Evolutionary conservation across 371 early-diverging fungal species (phyloP), one percentile per base, ranked within the genome.

Genomic region (Mortierella sp.): DNA sequence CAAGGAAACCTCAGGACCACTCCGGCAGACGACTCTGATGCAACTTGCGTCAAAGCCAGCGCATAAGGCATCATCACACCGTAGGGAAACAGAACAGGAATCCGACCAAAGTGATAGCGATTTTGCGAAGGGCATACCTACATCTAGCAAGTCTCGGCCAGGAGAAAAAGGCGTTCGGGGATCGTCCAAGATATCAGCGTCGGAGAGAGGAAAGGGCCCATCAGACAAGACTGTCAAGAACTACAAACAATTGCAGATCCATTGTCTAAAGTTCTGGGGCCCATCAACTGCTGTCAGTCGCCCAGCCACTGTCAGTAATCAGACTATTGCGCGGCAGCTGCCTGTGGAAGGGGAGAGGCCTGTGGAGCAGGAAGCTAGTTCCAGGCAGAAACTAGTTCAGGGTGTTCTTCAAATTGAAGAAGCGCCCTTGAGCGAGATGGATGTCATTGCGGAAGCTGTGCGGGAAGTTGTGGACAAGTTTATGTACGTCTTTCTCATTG

Each of bases 361-460:
- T 6, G 6, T 28, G 0, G 53, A 31, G 6, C 17, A 21, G 6
- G 60, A 54, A 14, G 27, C 41, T 6, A 41, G 19, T n/a, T 17
- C 64, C 5, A 14, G 26, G 7, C 55, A 50, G 19, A 65, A 57
- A 26, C 11, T 55, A 12, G 54, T 65, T 15, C 78, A 76, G 23
- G 50, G 66, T 21, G 26, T 70, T 9, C 37, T 76, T 30, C 65
- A 76, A 17, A 50, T 76, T 19, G 78, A 76, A 3, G 53, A 51
- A 4, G 62, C 78, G 0, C 78, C 78, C 9, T 27, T 76, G 30
- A 64, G 65, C 30, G 78, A 76, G 51, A 76, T 76, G 78, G 78
- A 76, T 46, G 78, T 76, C 32, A 65, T 76, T 54, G 70, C 70
- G 32, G 70, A 76, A 1, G 78, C 78, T 21, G 78, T 76, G 7